phyloP scores from a whole-genome alignment of 345 rosid genomes.

The Ailanthus altissimus region DNA sequence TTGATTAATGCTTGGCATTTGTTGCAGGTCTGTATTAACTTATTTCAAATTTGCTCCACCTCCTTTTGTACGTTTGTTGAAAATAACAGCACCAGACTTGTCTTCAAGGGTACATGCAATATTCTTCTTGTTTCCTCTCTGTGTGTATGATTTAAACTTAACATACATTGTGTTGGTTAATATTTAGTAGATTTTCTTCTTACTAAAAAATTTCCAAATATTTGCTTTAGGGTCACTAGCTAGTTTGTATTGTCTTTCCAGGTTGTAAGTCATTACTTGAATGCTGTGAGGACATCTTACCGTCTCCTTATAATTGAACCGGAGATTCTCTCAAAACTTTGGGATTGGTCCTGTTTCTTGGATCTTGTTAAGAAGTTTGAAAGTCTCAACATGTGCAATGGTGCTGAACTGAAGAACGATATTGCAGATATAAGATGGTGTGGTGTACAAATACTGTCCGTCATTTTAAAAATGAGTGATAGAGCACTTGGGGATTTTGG shows the following conservation, averaged over 20 bases:
- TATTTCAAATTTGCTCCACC: conserved; percentile 82
- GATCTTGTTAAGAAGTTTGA: conserved; percentile 47
- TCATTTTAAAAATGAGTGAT: conserved; percentile 56
- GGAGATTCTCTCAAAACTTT: conserved; percentile 61
- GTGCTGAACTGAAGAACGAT: conserved; percentile 32
- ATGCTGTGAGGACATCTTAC: conserved; percentile 58
- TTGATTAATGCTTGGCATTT: conserved; percentile 14
- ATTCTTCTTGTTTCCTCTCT: neutral
- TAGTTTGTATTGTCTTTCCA: conserved; percentile 28
- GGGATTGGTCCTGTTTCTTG: conserved; percentile 94
- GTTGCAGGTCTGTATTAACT: conserved; percentile 61
- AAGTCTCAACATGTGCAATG: conserved; percentile 22
- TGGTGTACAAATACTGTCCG: conserved; percentile 51
- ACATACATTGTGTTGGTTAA: neutral
- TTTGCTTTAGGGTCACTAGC: conserved; percentile 6
- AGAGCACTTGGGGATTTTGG: conserved; percentile 44
- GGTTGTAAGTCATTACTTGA: conserved; percentile 47
- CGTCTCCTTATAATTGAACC: conserved; percentile 62
- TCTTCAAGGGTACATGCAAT: conserved; percentile 45
- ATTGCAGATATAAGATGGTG: conserved; percentile 71
- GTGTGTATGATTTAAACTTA: neutral
- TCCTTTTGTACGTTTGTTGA: conserved; percentile 65
- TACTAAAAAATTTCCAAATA: neutral
- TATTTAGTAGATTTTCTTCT: neutral
- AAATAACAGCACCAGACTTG: conserved; percentile 33